A percentile compares a stretch with the other conserved stretches of the same genome.
phyloP scores from a whole-genome alignment of 31 red algal genomes.

The Odonthalia washingtoniensis region DNA sequence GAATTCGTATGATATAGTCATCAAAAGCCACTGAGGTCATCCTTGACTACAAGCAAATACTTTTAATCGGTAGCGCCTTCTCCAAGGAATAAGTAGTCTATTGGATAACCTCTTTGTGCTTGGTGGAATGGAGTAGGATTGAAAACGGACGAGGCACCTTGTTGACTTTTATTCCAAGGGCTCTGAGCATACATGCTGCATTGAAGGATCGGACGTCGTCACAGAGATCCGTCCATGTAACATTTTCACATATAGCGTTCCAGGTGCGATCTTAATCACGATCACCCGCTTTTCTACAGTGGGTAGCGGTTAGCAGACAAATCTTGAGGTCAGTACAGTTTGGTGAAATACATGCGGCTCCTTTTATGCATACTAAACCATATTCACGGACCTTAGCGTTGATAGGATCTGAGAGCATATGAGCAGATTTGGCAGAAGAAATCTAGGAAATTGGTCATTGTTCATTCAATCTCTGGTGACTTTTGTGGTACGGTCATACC shows the following conservation, averaged over 20 bases:
- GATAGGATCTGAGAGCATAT: neutral
- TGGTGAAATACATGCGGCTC: neutral
- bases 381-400: neutral
- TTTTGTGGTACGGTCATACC: slow-evolving; percentile 38
- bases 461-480: slow-evolving; percentile 48
- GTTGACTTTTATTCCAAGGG: slow-evolving; percentile 31
- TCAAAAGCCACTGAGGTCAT: slow-evolving; percentile 44
- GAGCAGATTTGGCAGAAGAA: neutral
- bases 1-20: slow-evolving; percentile 42
- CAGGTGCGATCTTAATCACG: slow-evolving; percentile 38
- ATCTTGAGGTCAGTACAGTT: slow-evolving; percentile 46
- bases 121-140: slow-evolving; percentile 16
- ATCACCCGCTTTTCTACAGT: slow-evolving; percentile 40
- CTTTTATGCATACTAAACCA: neutral
- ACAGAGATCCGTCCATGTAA: slow-evolving; percentile 28
- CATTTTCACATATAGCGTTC: slow-evolving; percentile 26
- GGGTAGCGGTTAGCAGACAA: slow-evolving; percentile 35
- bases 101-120: slow-evolving; percentile 47
- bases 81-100: slow-evolving; percentile 54
- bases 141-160: slow-evolving; percentile 52
- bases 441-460: slow-evolving; percentile 23
- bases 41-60: slow-evolving; percentile 46
- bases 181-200: slow-evolving; percentile 38
- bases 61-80: slow-evolving; percentile 10
- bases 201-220: slow-evolving; percentile 33